phyloP scores from a whole-genome alignment of 176 grass and related monocot genomes.

The Musa troglodytarum region DNA sequence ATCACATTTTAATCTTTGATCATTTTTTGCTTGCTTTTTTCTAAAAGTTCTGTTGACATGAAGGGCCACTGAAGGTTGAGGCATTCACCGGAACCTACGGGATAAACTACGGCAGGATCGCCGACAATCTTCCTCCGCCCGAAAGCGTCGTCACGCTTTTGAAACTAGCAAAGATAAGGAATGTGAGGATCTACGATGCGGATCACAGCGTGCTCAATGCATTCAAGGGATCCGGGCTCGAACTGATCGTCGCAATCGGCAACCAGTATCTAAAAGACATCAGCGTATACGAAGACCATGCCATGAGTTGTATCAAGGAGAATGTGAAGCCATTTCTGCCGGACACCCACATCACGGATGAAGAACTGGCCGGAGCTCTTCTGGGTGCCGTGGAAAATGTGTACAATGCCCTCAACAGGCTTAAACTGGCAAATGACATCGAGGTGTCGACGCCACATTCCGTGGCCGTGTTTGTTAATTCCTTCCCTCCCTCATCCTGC shows the following conservation, averaged over 20 bases:
- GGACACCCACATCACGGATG: slow-evolving; percentile 48
- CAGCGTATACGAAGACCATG: slow-evolving; percentile 44
- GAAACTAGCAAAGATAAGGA: slow-evolving; percentile 69
- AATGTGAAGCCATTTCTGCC: slow-evolving; percentile 82
- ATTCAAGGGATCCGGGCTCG: slow-evolving; percentile 75
- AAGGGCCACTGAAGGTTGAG: slow-evolving; percentile 36
- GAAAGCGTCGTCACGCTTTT: slow-evolving; percentile 75
- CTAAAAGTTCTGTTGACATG: too few species aligned
- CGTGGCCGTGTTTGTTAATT: slow-evolving; percentile 64
- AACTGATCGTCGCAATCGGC: slow-evolving; percentile 50
- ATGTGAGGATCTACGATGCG: slow-evolving; percentile 83
- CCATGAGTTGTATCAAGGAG: slow-evolving; percentile 75
- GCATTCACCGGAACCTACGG: slow-evolving; percentile 73
- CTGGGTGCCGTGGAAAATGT: slow-evolving; percentile 72
- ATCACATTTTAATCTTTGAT: not conserved
- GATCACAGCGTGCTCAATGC: slow-evolving; percentile 78
- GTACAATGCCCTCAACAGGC: slow-evolving; percentile 52
- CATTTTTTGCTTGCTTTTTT: not conserved
- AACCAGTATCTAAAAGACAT: slow-evolving; percentile 64
- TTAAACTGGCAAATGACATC: slow-evolving; percentile 49
- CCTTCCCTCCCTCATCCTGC: slow-evolving; percentile 83
- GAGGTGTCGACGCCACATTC: slow-evolving; percentile 81
- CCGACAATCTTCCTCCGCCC: slow-evolving; percentile 70
- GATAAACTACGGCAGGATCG: slow-evolving; percentile 87
- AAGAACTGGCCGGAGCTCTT: slow-evolving; percentile 50